Evolutionary conservation across 306 rosid species (phyloP).

Genomic region (Vigna hirtella): DNA sequence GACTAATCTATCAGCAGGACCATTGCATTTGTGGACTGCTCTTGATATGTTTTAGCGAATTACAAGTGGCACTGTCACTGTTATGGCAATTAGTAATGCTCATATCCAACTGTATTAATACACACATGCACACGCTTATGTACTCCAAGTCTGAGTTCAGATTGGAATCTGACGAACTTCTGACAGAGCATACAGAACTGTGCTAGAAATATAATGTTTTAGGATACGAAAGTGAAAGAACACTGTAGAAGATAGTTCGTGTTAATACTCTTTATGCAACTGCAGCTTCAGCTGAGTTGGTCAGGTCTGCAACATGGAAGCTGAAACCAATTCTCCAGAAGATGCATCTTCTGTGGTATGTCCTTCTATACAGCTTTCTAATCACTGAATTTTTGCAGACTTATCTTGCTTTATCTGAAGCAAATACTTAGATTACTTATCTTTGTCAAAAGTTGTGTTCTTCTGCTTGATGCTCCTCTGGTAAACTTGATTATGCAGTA

Average conservation of each 20-base stretch:
- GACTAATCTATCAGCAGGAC: slow-evolving; percentile 63
- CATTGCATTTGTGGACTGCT: slow-evolving; percentile 63
- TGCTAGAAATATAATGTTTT: slow-evolving; percentile 17
- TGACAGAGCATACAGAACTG: not conserved
- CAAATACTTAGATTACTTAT: slow-evolving; percentile 12
- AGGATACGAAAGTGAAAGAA: slow-evolving; percentile 32
- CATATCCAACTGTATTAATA: slow-evolving; percentile 34
- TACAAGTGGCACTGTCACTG: slow-evolving; percentile 60
- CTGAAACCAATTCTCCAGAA: slow-evolving; percentile 52
- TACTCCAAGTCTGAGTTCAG: slow-evolving; percentile 30
- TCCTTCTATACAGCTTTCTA: slow-evolving; percentile 20
- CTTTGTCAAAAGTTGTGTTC: not conserved
- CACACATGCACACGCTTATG: not conserved
- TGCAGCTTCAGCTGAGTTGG: slow-evolving; percentile 33
- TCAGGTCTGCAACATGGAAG: slow-evolving; percentile 53
- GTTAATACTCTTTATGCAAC: slow-evolving; percentile 42
- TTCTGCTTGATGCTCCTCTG: slow-evolving; percentile 24
- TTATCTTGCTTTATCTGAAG: slow-evolving; percentile 15
- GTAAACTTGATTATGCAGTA: slow-evolving; percentile 15
- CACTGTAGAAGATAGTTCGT: slow-evolving; percentile 5
- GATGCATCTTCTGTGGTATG: slow-evolving; percentile 55
- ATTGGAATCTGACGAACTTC: slow-evolving; percentile 22
- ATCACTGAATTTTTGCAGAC: slow-evolving; percentile 6
- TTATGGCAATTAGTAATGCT: slow-evolving; percentile 42
- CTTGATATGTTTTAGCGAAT: slow-evolving; percentile 44